These are phyloP conservation scores for Lactarius trivialis DNA, from an alignment of 768 basidiomycete species.

Conservation along the genomic window DNA sequence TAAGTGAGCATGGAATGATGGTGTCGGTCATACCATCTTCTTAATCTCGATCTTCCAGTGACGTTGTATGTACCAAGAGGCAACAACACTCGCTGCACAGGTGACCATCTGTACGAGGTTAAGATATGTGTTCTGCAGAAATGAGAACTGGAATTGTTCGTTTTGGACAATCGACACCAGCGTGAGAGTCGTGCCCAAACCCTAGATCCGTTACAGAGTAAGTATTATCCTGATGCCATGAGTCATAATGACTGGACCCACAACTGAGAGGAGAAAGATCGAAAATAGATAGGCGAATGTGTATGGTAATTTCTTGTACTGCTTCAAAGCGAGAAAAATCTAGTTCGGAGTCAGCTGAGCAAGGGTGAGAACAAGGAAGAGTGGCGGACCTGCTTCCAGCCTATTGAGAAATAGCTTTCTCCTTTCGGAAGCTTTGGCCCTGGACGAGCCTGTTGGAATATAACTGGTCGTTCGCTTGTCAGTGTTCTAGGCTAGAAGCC, in stretches of 20 bases:
- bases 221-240: neutral
- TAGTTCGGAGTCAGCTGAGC: slow-evolving; percentile 27
- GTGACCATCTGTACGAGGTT: slow-evolving; percentile 71
- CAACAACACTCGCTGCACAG: slow-evolving; percentile 61
- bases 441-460: slow-evolving; percentile 79
- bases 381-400: slow-evolving; percentile 69
- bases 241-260: slow-evolving; percentile 28
- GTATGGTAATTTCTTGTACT: slow-evolving; percentile 72
- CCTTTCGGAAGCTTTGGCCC: slow-evolving; percentile 74
- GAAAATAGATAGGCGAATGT: slow-evolving; percentile 76
- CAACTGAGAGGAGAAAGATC: slow-evolving; percentile 76
- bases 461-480: slow-evolving; percentile 39
- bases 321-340: slow-evolving; percentile 72
- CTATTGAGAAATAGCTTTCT: slow-evolving; percentile 71
- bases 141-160: slow-evolving; percentile 74
- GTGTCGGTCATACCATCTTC: slow-evolving; percentile 45
- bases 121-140: slow-evolving; percentile 74
- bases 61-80: slow-evolving; percentile 78
- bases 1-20: neutral
- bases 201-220: slow-evolving; percentile 35
- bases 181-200: slow-evolving; percentile 73
- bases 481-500: neutral
- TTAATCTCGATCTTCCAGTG: slow-evolving; percentile 77
- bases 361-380: neutral
- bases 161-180: slow-evolving; percentile 74